A percentile compares a stretch with the other conserved stretches of the same genome.
Evolutionary conservation across 305 asterid species (phyloP).

Genomic region (Rubia peregrina): DNA sequence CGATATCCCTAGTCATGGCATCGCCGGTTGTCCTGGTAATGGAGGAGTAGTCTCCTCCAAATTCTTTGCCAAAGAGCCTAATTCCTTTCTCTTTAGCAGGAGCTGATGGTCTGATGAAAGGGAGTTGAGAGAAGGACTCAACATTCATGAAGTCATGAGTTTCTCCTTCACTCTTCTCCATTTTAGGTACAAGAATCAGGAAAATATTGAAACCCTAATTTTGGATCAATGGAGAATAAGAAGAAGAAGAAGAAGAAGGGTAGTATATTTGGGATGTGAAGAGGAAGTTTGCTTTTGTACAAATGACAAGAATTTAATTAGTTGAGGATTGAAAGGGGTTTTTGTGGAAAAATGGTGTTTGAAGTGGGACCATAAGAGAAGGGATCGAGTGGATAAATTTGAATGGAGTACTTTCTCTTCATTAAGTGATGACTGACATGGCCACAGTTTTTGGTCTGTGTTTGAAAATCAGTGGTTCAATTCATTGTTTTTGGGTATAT

Average conservation of each 20-base stretch:
- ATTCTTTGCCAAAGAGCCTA: slow-evolving; percentile 76
- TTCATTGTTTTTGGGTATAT: slow-evolving; percentile 4
- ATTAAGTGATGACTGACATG: slow-evolving; percentile 24
- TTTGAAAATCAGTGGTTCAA: slow-evolving; percentile 14
- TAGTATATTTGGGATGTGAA: slow-evolving; percentile 4
- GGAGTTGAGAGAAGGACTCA: slow-evolving; percentile 84
- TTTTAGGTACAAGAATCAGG: slow-evolving; percentile 12
- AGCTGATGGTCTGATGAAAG: slow-evolving; percentile 68
- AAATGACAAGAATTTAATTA: background rate
- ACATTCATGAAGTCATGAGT: slow-evolving; percentile 78
- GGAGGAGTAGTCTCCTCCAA: slow-evolving; percentile 22
- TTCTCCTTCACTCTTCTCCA: slow-evolving; percentile 67
- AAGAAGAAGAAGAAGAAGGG: background rate
- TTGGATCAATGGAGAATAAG: background rate
- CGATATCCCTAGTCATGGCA: background rate
- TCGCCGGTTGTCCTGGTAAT: background rate
- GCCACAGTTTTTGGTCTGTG: slow-evolving; percentile 24
- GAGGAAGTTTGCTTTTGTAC: slow-evolving; percentile 1
- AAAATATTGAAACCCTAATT: slow-evolving; percentile 2
- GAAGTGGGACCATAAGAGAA: slow-evolving; percentile 27
- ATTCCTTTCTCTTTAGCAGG: slow-evolving; percentile 37
- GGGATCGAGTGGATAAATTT: slow-evolving; percentile 21
- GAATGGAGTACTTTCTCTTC: slow-evolving; percentile 3
- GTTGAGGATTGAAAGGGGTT: background rate
- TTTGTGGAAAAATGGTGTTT: slow-evolving; percentile 6